Evolutionary conservation across 164 flowering plant genomes (phyloP).

Genomic region (Euptelea pleiosperma): DNA sequence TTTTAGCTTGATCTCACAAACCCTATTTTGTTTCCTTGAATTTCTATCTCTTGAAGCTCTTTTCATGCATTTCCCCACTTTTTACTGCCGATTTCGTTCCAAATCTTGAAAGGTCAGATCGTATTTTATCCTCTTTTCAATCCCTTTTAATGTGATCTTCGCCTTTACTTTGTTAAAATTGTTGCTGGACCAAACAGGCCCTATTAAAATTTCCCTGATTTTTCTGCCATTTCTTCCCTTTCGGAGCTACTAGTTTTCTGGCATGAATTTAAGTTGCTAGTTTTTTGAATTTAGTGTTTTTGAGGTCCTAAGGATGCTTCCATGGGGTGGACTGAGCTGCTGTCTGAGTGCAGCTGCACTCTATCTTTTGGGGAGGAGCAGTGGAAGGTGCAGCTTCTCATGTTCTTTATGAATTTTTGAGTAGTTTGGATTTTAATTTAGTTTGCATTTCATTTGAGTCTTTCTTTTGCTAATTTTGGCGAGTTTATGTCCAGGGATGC

Average conservation of each 20-base stretch:
- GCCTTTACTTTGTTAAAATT: not conserved
- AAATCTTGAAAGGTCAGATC: not conserved
- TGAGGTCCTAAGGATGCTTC: slow-evolving; percentile 46
- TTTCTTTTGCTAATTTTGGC: not conserved
- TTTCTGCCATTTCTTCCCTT: not conserved
- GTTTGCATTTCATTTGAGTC: not conserved
- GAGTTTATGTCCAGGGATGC: slow-evolving; percentile 60
- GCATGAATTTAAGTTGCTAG: slow-evolving; percentile 1
- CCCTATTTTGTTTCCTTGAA: not conserved
- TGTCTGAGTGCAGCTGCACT: slow-evolving; percentile 94
- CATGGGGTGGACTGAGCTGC: slow-evolving; percentile 90
- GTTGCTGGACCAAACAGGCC: not conserved
- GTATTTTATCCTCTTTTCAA: not conserved
- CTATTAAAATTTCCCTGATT: not conserved
- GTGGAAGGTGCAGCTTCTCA: slow-evolving; percentile 52
- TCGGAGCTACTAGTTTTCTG: not conserved
- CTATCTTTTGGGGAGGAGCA: slow-evolving; percentile 86
- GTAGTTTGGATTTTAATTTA: not conserved
- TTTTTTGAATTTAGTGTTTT: not conserved
- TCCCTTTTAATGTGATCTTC: not conserved
- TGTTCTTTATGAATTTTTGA: not conserved
- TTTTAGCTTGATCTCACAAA: not conserved
- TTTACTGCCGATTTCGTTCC: not conserved
- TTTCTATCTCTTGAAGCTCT: not conserved
- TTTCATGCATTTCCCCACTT: not conserved